Evolutionary conservation across 2,329 filamentous ascomycete species (phyloP), one percentile per base, ranked within the genome.

Genomic region (Pseudogymnoascus sp.): DNA sequence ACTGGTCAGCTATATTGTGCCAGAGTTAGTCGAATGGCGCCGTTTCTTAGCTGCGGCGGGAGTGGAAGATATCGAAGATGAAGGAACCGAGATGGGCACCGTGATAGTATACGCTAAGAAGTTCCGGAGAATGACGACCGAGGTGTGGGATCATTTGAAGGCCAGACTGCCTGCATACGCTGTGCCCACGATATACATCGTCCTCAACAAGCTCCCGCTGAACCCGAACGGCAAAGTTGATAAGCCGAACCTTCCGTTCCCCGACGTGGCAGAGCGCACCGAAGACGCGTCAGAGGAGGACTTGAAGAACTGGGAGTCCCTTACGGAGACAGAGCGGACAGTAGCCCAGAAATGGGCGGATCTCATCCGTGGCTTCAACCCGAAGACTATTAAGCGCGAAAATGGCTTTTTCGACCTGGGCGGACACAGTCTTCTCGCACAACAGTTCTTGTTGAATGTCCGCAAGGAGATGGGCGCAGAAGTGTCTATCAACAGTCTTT

Each of bases 191-290:
- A 80, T 90, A 39, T 85, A 90, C 66, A 89, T 94, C 43, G 83
- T 87, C 0, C 83, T 94, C 62, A 80, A 85, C 65, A 84, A 85
- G 62, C 81, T 93, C 66, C 90, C 90, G 1, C 75, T 93, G n/a
- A 92, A 91, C 73, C 89, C 89, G n/a, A 92, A 92, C 68, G 89
- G 90, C 69, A 94, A 94, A 76, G 84, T 93, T 43, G 91, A 95
- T 74, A 88, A 86, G 74, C 87, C 89, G 12, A 85, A 84, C 1
- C 78, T 95, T 61, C 91, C 91, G 0, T 94, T 92, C 81, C 92
- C 86, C 39, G 90, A 93, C 73, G 85, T 85, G 23, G 83, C 45
- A 0, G 61, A 63, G 41, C 61, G 23, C 2, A 63, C 73, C n/a
- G 76, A 76, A 65, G 76, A 78, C 26, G 73, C 75, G 8, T 76